Evolutionary conservation across 495 filamentous ascomycete species (phyloP).

Genomic region (Parmelia sp.): DNA sequence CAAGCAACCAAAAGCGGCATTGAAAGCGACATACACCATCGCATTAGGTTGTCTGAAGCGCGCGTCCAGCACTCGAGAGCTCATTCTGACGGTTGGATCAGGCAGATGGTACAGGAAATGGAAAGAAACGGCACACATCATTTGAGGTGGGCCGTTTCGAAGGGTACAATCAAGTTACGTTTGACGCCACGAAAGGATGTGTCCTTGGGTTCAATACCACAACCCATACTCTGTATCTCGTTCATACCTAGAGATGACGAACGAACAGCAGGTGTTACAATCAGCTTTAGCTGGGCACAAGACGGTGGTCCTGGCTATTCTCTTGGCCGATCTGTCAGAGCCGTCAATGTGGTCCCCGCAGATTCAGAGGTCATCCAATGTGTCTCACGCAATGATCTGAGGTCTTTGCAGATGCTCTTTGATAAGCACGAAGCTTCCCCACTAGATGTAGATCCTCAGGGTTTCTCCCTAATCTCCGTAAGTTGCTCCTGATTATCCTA

Average conservation of each 20-base stretch:
- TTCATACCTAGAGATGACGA: neutral
- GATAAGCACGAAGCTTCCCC: conserved; percentile 1
- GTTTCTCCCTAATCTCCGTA: neutral
- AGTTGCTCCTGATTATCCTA: neutral
- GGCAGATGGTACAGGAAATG: too few species aligned
- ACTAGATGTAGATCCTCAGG: neutral
- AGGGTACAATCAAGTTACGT: too few species aligned
- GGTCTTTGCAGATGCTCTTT: neutral
- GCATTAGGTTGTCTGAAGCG: too few species aligned
- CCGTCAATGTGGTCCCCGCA: conserved; percentile 5
- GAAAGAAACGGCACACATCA: too few species aligned
- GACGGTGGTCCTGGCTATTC: neutral
- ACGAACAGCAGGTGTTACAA: neutral
- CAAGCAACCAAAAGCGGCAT: too few species aligned
- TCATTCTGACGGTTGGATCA: too few species aligned
- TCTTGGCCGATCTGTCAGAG: neutral
- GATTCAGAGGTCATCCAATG: neutral
- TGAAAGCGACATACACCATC: too few species aligned
- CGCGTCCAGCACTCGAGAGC: too few species aligned
- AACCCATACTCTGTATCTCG: neutral
- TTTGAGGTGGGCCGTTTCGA: too few species aligned
- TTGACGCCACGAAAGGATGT: too few species aligned
- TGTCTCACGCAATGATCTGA: neutral
- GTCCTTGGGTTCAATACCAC: too few species aligned
- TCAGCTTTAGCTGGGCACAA: neutral